Evolutionary conservation across 2,329 filamentous ascomycete genomes (phyloP).

Genomic region (Monosporascus sp.): DNA sequence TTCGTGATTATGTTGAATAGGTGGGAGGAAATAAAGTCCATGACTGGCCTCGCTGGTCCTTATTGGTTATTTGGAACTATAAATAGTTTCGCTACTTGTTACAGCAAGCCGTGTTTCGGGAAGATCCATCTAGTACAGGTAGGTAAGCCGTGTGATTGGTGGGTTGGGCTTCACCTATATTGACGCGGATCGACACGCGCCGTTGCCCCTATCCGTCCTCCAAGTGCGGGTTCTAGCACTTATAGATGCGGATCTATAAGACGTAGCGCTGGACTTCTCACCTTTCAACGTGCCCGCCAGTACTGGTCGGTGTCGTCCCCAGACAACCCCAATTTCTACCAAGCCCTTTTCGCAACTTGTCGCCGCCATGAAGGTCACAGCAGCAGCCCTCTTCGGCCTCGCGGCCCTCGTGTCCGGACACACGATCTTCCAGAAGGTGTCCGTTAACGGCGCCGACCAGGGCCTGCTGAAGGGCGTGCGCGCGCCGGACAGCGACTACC

Average conservation of each 20-base stretch:
- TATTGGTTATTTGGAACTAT: too few species aligned
- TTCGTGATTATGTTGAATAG: too few species aligned
- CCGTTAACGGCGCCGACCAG: conserved; percentile 43
- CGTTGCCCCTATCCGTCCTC: background rate
- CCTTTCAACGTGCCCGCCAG: too few species aligned
- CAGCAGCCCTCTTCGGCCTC: conserved; percentile 10
- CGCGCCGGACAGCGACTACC: conserved; percentile 43
- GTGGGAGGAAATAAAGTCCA: too few species aligned
- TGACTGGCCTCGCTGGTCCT: too few species aligned
- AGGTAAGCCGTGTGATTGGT: background rate
- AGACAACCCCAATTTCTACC: too few species aligned
- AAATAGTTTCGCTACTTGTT: too few species aligned
- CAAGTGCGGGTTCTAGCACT: background rate
- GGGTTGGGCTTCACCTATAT: background rate
- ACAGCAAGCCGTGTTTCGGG: too few species aligned
- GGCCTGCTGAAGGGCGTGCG: conserved; percentile 45
- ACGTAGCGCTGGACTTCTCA: too few species aligned
- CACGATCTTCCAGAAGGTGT: conserved; percentile 29
- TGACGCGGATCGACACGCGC: background rate
- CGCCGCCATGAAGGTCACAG: conserved; percentile 9
- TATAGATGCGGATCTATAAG: background rate
- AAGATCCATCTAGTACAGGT: too few species aligned
- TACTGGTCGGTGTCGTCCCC: too few species aligned
- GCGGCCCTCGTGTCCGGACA: conserved; percentile 10
- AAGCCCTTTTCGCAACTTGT: too few species aligned